Percentiles rank a stretch among this genome's conserved stretches.
These are phyloP conservation scores for Oryza longistaminata DNA, from an alignment of 176 grass and related monocot genomes.

Conservation along the genomic window DNA sequence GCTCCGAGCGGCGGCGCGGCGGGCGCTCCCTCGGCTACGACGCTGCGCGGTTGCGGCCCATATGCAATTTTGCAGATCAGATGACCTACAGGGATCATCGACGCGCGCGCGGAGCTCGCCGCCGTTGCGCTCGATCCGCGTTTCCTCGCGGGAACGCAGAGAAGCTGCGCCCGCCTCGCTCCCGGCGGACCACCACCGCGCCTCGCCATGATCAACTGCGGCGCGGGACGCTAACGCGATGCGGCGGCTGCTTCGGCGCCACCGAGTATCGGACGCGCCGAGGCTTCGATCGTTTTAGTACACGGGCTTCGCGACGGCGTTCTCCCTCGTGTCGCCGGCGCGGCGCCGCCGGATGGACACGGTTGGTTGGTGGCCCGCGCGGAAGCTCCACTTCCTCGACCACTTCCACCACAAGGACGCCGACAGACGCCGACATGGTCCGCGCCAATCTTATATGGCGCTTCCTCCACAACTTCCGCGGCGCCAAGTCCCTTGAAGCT, in stretches of 20 bases:
- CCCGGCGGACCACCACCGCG: too few relatives aligned
- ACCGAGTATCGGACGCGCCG: neutral
- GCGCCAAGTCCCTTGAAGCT: neutral
- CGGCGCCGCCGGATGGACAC: too few relatives aligned
- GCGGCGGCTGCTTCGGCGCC: too few relatives aligned
- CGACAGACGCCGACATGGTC: too few relatives aligned
- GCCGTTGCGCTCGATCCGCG: too few relatives aligned
- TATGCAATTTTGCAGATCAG: fast-evolving
- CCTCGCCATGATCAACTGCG: too few relatives aligned
- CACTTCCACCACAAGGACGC: neutral
- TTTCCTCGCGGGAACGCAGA: too few relatives aligned
- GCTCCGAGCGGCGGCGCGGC: too few relatives aligned
- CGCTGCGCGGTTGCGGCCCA: too few relatives aligned
- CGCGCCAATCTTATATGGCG: neutral
- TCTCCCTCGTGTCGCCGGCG: neutral
- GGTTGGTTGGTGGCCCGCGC: neutral
- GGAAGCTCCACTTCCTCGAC: neutral
- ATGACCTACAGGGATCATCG: neutral
- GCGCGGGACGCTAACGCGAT: too few relatives aligned
- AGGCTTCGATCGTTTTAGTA: slow-evolving; percentile 3
- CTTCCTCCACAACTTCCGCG: neutral
- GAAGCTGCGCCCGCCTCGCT: too few relatives aligned
- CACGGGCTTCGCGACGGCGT: neutral
- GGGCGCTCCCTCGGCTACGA: too few relatives aligned
- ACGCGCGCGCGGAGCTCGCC: neutral